Evolutionary conservation across 2,329 filamentous ascomycete species (phyloP).

Genomic region (Colletotrichum sansevieriae): DNA sequence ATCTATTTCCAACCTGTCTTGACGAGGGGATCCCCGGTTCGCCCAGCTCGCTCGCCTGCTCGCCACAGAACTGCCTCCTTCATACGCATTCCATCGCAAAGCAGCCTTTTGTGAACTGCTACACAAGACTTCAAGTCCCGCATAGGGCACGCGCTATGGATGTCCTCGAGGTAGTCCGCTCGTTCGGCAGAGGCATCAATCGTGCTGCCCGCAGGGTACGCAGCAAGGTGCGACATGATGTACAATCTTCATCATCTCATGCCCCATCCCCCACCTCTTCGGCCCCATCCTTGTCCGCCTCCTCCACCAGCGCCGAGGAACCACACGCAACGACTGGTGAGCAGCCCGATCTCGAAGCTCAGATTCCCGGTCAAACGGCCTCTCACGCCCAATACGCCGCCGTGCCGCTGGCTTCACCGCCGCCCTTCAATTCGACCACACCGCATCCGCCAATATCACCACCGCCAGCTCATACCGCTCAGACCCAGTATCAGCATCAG

Average conservation of each 20-base stretch:
- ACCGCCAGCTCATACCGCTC: slow-evolving; percentile 24
- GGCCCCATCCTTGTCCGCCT: slow-evolving; percentile 36
- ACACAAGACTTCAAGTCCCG: slow-evolving; percentile 7
- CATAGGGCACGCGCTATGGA: slow-evolving; percentile 33
- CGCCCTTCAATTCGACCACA: slow-evolving; percentile 18
- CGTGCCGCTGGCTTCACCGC: slow-evolving; percentile 33
- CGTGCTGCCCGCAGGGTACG: slow-evolving; percentile 36
- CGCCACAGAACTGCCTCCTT: slow-evolving; percentile 5
- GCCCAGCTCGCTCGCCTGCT: no score
- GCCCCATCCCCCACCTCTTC: slow-evolving; percentile 15
- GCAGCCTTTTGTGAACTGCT: slow-evolving; percentile 19
- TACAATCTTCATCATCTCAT: slow-evolving; percentile 21
- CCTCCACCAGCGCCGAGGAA: slow-evolving; percentile 36
- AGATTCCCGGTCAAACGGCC: slow-evolving; percentile 26
- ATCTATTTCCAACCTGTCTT: slow-evolving; percentile 37
- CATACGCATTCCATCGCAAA: neutral
- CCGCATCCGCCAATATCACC: slow-evolving; percentile 14
- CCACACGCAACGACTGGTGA: slow-evolving; percentile 23
- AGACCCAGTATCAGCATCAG: slow-evolving; percentile 18
- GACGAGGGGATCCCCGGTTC: slow-evolving; percentile 39
- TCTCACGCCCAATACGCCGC: slow-evolving; percentile 25
- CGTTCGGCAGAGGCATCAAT: slow-evolving; percentile 36
- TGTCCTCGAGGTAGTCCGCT: slow-evolving; percentile 33
- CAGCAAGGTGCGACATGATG: slow-evolving; percentile 28
- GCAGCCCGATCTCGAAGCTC: slow-evolving; percentile 37